Evolutionary conservation across 495 filamentous ascomycete genomes (phyloP), one percentile per base, ranked within the genome.

Genomic region (Talaromyces trachyspermus): DNA sequence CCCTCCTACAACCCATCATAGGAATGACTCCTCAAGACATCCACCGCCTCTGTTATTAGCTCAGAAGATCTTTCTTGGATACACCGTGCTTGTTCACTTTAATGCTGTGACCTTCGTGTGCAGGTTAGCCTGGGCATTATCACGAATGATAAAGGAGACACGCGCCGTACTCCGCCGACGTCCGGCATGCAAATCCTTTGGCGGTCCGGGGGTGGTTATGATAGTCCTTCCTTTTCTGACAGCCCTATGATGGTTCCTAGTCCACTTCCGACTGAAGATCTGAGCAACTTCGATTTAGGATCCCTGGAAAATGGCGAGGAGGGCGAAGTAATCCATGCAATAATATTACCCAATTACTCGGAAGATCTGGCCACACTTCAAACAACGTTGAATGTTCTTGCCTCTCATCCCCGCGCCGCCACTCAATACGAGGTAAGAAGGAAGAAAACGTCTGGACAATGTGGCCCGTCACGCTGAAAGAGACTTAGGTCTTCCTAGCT

Each of bases 301-400:
- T 15, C 17, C 22, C 44, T 54, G 38, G 46, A 27, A 45, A 32
- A 49, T n/a, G 5, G 38, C 25, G 57, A 43, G 2, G 54, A 48
- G 14, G 49, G 56, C 3, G 65, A 66, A 44, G 45, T 82, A 17
- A 62, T 83, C 11, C 78, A 84, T 46, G 79, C 79, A 2, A 82
- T 86, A 43, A 70, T 86, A 50, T 63, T 86, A 8, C 82, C 82
- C 11, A 84, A 83, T 53, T 86, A 86, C 62, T 80, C 79, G 49
- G 82, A 86, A 53, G 80, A 84, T 20, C 60, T 81, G 46, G 75
- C 81, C 42, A 83, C 75, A 0, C 60, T 86, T 44, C 65, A 75
- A 50, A 80, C 83, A 47, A 85, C 82, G 1, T 60, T 85, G 23
- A 76, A 78, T 22, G 80, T 85, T 18, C 62, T 86, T 51, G 82